phyloP scores from a whole-genome alignment of 2,329 filamentous ascomycete species.

The Neonectria coccinea region DNA sequence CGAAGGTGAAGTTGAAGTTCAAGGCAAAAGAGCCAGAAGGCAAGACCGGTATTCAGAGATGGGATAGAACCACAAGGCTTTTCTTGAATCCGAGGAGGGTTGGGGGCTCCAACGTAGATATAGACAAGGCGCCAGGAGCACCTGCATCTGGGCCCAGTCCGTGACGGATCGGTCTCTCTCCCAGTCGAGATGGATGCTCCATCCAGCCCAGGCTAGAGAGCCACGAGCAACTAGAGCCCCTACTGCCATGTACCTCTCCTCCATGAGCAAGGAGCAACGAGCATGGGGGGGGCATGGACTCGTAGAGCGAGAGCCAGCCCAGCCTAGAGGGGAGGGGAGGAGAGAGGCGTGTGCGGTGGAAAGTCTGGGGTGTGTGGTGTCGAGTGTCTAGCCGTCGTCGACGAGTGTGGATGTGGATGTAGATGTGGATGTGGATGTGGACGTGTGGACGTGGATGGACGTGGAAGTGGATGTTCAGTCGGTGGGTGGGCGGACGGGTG shows the following conservation, averaged over 20 bases:
- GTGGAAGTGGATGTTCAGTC: slow-evolving; percentile 16
- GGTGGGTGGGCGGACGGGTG: slow-evolving; percentile 18
- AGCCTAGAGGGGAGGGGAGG: slow-evolving; percentile 23
- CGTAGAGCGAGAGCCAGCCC: slow-evolving; percentile 27
- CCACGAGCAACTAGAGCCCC: slow-evolving; percentile 34
- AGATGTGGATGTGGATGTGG: background rate
- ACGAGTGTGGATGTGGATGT: slow-evolving; percentile 12
- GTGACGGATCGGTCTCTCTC: slow-evolving; percentile 41
- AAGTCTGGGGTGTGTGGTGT: slow-evolving; percentile 20
- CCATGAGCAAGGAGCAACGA: slow-evolving; percentile 29
- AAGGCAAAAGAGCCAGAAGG: slow-evolving; percentile 17
- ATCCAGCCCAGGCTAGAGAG: slow-evolving; percentile 23
- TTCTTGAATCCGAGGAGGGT: slow-evolving; percentile 33
- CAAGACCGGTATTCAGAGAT: slow-evolving; percentile 18
- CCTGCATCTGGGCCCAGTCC: slow-evolving; percentile 45
- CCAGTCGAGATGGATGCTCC: slow-evolving; percentile 33
- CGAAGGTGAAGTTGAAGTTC: slow-evolving; percentile 23
- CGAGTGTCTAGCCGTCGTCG: background rate
- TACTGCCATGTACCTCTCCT: slow-evolving; percentile 32
- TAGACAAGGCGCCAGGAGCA: slow-evolving; percentile 45
- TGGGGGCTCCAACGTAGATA: slow-evolving; percentile 45
- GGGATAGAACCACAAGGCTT: slow-evolving; percentile 35
- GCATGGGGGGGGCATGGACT: slow-evolving; percentile 31
- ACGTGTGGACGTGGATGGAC: no score
- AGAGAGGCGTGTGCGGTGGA: slow-evolving; percentile 29